A percentile compares a stretch with the other conserved stretches of the same genome.
phyloP scores from a whole-genome alignment of 345 rosid genomes.

The Carallia pectinifolia region DNA sequence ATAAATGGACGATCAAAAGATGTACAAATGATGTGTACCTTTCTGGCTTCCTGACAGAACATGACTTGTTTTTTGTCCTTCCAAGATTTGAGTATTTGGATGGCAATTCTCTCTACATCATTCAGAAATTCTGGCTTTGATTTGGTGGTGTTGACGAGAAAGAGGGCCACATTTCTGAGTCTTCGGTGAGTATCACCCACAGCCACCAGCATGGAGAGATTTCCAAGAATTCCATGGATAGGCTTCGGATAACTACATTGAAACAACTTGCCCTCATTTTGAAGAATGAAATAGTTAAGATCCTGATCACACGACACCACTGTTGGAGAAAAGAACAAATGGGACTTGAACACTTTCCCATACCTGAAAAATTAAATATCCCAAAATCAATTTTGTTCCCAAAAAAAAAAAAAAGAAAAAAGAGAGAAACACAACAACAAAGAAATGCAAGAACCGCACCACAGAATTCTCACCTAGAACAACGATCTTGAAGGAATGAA shows the following conservation, averaged over 20 bases:
- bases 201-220: slow-evolving; percentile 57
- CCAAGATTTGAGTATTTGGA: slow-evolving; percentile 40
- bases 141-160: slow-evolving; percentile 40
- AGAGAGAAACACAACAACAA: no score
- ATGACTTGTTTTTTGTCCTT: slow-evolving; percentile 34
- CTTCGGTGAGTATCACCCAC: slow-evolving; percentile 59
- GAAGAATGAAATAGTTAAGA: slow-evolving; percentile 25
- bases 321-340: slow-evolving; percentile 26
- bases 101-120: slow-evolving; percentile 38
- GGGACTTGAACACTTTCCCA: slow-evolving; percentile 28
- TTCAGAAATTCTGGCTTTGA: slow-evolving; percentile 47
- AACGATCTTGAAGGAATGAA: slow-evolving; percentile 42
- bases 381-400: background rate
- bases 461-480: slow-evolving; percentile 34
- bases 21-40: slow-evolving; percentile 20
- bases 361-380: slow-evolving; percentile 13
- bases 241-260: slow-evolving; percentile 33
- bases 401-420: background rate
- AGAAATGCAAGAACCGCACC: no score
- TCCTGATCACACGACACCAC: slow-evolving; percentile 25
- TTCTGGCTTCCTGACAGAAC: slow-evolving; percentile 51
- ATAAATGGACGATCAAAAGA: background rate
- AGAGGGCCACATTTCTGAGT: slow-evolving; percentile 42
- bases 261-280: slow-evolving; percentile 27
- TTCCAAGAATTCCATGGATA: slow-evolving; percentile 57